Evolutionary conservation across 495 filamentous ascomycete genomes (phyloP).

Genomic region (Barbatosphaeria neglecta): DNA sequence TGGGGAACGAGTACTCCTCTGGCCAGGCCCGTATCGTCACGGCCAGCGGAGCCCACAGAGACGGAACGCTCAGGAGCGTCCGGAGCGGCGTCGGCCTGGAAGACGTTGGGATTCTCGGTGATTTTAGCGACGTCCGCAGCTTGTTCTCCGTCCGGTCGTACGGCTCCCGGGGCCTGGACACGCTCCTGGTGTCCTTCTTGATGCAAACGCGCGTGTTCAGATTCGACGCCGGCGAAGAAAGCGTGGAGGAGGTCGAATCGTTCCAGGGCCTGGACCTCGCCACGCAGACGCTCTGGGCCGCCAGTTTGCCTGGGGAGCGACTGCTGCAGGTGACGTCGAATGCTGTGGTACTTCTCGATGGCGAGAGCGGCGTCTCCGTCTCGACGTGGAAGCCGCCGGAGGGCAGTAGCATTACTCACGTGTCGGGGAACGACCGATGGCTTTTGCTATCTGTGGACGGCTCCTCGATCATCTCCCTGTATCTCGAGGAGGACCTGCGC

Average conservation of each 20-base stretch:
- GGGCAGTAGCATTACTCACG: conserved; percentile 58
- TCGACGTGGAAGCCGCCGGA: conserved; percentile 54
- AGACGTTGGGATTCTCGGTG: conserved; percentile 69
- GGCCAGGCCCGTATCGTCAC: conserved; percentile 92
- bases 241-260: conserved; percentile 71
- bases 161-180: conserved; percentile 42
- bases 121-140: conserved; percentile 63
- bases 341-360: conserved; percentile 50
- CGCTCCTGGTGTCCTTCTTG: conserved; percentile 67
- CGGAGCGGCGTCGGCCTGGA: conserved; percentile 90
- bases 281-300: conserved; percentile 61
- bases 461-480: conserved; percentile 51
- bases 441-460: conserved; percentile 68
- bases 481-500: conserved; percentile 45
- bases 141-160: conserved; percentile 46
- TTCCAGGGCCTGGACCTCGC: conserved; percentile 59
- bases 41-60: conserved; percentile 75
- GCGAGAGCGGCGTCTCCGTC: conserved; percentile 54
- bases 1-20: conserved; percentile 79
- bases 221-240: conserved; percentile 63
- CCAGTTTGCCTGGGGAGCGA: conserved; percentile 47
- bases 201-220: conserved; percentile 73
- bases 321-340: conserved; percentile 70
- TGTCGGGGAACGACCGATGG: conserved; percentile 55
- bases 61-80: conserved; percentile 77